These are phyloP conservation scores for Echria macrotheca DNA, from an alignment of 495 filamentous ascomycete genomes.

Conservation along the genomic window DNA sequence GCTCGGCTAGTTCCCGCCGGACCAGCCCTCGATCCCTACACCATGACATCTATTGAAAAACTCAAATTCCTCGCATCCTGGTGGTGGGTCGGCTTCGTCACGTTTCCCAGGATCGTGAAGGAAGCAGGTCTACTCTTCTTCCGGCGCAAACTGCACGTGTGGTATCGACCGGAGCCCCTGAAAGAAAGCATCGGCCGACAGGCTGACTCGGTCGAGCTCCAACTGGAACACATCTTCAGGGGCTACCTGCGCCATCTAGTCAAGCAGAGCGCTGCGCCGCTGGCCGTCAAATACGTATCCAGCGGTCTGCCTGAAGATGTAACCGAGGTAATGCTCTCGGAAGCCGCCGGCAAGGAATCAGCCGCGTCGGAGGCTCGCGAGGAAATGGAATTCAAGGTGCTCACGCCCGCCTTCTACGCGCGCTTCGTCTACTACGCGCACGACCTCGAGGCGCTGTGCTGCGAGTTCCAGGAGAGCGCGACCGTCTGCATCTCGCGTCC, in stretches of 20 bases:
- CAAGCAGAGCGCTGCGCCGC: slow-evolving; percentile 27
- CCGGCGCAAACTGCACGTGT: slow-evolving; percentile 48
- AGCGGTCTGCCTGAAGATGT: slow-evolving; percentile 34
- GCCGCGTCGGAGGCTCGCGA: too few species aligned
- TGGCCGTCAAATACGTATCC: slow-evolving; percentile 48
- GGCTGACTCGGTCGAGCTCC: slow-evolving; percentile 39
- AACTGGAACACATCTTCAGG: slow-evolving; percentile 48
- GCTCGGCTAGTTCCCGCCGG: slow-evolving; percentile 47
- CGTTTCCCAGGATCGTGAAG: slow-evolving; percentile 55
- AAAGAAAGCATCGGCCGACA: slow-evolving; percentile 44
- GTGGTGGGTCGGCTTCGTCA: slow-evolving; percentile 59
- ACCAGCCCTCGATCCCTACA: slow-evolving; percentile 43
- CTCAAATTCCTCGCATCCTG: slow-evolving; percentile 47
- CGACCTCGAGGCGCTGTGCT: slow-evolving; percentile 45
- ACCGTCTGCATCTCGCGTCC: slow-evolving; percentile 49
- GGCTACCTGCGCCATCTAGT: slow-evolving; percentile 46
- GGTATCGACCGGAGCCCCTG: slow-evolving; percentile 52
- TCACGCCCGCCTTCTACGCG: slow-evolving; percentile 57
- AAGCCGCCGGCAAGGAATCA: slow-evolving; percentile 11
- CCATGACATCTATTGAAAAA: slow-evolving; percentile 35
- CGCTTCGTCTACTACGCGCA: slow-evolving; percentile 50
- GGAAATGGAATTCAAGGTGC: slow-evolving; percentile 44
- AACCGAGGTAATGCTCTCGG: slow-evolving; percentile 33
- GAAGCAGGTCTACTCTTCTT: slow-evolving; percentile 54
- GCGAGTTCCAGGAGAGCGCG: slow-evolving; percentile 43